Evolutionary conservation across 495 filamentous ascomycete species (phyloP).

Genomic region (Aspergillus campestris): DNA sequence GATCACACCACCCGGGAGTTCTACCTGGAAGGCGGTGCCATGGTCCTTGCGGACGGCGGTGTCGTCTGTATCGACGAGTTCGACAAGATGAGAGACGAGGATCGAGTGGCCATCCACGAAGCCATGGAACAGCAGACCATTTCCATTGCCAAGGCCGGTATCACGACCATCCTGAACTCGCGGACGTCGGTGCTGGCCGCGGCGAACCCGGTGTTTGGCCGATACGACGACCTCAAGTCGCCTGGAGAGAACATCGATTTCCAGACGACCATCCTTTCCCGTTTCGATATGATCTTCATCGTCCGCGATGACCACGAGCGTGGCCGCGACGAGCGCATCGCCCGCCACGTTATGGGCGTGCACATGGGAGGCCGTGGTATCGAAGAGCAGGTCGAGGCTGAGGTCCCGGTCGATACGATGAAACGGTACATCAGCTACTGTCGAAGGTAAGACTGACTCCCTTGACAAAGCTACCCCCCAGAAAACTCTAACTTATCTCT

Average conservation of each 20-base stretch:
- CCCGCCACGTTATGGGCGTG: conserved; percentile 94
- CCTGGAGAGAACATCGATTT: conserved; percentile 99
- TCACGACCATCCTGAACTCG: conserved; percentile 97
- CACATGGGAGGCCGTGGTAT: conserved; percentile 86
- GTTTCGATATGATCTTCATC: conserved; percentile 99
- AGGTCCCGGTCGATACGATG: conserved; percentile 93
- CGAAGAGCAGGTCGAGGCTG: conserved; percentile 75
- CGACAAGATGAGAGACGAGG: conserved; percentile 99
- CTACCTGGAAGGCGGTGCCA: conserved; percentile 96
- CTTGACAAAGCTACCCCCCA: background rate
- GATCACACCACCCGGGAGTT: conserved; percentile 91
- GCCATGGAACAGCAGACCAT: conserved; percentile 99
- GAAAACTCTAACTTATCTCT: conserved; percentile 25
- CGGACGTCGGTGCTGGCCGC: conserved; percentile 92
- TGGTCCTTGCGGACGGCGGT: conserved; percentile 96
- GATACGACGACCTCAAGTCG: conserved; percentile 96
- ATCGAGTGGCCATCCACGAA: conserved; percentile 98
- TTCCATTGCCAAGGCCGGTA: conserved; percentile 97
- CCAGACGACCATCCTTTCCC: conserved; percentile 95
- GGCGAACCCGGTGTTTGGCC: conserved; percentile 94
- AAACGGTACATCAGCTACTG: conserved; percentile 97
- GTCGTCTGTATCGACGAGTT: conserved; percentile 99
- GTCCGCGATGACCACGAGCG: conserved; percentile 93
- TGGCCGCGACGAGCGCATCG: conserved; percentile 83
- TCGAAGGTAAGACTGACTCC: conserved; percentile 59